A percentile compares a stretch with the other conserved stretches of the same genome.
Conservation (phyloP, 2,329 filamentous ascomycete genomes). For the Paraphoma chrysanthemicola region DNA sequence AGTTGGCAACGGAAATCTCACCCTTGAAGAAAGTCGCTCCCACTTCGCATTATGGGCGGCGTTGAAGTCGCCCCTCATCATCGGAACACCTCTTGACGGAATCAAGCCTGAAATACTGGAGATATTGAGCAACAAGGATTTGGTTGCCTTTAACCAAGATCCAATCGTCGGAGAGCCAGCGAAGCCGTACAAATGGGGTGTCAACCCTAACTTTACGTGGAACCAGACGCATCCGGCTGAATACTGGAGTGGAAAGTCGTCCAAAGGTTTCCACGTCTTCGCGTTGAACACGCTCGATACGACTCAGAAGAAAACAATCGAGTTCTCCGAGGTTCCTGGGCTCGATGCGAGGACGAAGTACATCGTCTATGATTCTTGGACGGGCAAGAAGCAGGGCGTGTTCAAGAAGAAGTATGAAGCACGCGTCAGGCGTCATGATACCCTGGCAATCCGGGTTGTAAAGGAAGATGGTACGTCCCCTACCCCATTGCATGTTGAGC, state of each 20-base stretch:
- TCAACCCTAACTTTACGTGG: conserved; percentile 59
- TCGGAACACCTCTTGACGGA: conserved; percentile 50
- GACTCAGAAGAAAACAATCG: conserved; percentile 15
- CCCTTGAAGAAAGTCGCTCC: conserved; percentile 37
- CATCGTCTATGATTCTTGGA: conserved; percentile 27
- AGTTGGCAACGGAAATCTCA: conserved; percentile 47
- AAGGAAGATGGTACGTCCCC: conserved; percentile 1
- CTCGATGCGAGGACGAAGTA: conserved; percentile 18
- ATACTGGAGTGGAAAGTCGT: conserved; percentile 34
- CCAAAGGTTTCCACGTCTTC: conserved; percentile 31
- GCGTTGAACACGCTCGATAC: conserved; percentile 32
- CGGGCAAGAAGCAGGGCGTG: conserved; percentile 19
- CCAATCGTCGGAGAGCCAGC: conserved; percentile 50
- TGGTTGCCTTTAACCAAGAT: conserved; percentile 56
- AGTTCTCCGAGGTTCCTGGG: conserved; percentile 30
- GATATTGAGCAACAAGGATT: conserved; percentile 49
- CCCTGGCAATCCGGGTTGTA: conserved; percentile 7
- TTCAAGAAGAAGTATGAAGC: conserved; percentile 10
- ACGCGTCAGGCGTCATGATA: conserved; percentile 24
- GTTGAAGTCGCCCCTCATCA: conserved; percentile 52
- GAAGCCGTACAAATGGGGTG: conserved; percentile 55
- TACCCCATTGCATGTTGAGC: background rate
- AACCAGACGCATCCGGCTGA: conserved; percentile 47
- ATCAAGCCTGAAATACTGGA: conserved; percentile 48
- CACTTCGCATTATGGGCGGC: conserved; percentile 52